Conservation (phyloP, 2,329 filamentous ascomycete species). For the Microcera coccophila region DNA sequence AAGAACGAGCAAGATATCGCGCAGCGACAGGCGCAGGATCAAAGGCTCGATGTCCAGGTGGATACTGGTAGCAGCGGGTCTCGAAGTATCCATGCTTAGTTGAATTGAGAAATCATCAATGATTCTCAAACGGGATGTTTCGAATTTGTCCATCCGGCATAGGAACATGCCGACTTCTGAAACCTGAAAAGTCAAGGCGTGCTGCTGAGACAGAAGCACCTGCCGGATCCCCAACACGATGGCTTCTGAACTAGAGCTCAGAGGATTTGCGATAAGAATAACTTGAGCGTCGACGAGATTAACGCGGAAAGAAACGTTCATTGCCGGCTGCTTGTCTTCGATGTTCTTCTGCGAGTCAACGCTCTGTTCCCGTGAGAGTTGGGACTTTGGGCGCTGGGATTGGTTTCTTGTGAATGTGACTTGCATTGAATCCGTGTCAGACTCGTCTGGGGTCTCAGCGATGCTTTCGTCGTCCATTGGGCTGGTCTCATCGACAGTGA, state of each 20-base stretch:
- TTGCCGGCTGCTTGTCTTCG: slow-evolving; percentile 35
- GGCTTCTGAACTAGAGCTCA: slow-evolving; percentile 85
- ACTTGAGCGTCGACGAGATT: slow-evolving; percentile 96
- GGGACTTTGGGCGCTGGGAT: slow-evolving; percentile 31
- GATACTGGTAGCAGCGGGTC: slow-evolving; percentile 66
- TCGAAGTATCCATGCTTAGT: slow-evolving; percentile 73
- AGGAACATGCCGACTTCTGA: slow-evolving; percentile 97
- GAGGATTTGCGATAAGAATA: slow-evolving; percentile 91
- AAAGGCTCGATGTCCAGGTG: slow-evolving; percentile 86
- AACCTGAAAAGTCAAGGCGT: slow-evolving; percentile 88
- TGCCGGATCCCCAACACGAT: slow-evolving; percentile 95
- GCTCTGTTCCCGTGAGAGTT: slow-evolving; percentile 25
- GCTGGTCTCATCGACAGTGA: slow-evolving; percentile 57
- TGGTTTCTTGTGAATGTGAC: slow-evolving; percentile 39
- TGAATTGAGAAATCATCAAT: slow-evolving; percentile 95
- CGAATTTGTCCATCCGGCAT: slow-evolving; percentile 97
- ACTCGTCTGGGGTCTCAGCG: slow-evolving; percentile 55
- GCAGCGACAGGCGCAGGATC: slow-evolving; percentile 81
- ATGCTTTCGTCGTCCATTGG: slow-evolving; percentile 50
- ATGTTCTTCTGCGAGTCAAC: slow-evolving; percentile 14
- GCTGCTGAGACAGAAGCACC: slow-evolving; percentile 86
- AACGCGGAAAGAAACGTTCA: slow-evolving; percentile 81
- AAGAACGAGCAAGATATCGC: slow-evolving; percentile 89
- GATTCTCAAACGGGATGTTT: slow-evolving; percentile 83
- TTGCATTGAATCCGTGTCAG: slow-evolving; percentile 57